Percentiles rank a stretch among this genome's conserved stretches.
Conservation (phyloP, 1,139 yeast genomes). For the Blastobotrys arbuscula region DNA sequence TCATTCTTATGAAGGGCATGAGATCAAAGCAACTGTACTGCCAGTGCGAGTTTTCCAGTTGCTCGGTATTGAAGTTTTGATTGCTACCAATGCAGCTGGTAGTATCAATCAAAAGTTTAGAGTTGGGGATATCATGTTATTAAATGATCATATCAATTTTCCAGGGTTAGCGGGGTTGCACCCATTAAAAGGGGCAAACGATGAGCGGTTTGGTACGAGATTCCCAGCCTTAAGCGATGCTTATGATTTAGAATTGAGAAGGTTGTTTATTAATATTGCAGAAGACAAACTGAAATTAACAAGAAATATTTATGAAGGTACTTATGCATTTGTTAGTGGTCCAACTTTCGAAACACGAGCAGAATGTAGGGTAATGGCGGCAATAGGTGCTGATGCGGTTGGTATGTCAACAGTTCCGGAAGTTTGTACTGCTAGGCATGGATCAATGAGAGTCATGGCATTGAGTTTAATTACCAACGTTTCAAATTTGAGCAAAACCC, state of each 20-base stretch:
- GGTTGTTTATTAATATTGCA: conserved; percentile 43
- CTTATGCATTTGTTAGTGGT: conserved; percentile 80
- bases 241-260: conserved; percentile 67
- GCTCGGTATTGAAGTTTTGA: conserved; percentile 54
- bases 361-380: conserved; percentile 69
- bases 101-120: conserved; percentile 61
- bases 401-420: conserved; percentile 99
- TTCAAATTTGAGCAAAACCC: conserved; percentile 70
- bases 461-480: conserved; percentile 81
- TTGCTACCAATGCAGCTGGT: conserved; percentile 94
- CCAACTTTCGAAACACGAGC: conserved; percentile 95
- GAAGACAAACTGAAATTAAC: conserved; percentile 45
- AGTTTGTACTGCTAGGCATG: conserved; percentile 85
- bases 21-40: conserved; percentile 72
- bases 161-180: conserved; percentile 89
- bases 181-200: conserved; percentile 84
- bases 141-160: conserved; percentile 80
- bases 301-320: conserved; percentile 77
- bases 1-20: conserved; percentile 89
- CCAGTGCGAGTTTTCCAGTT: conserved; percentile 73
- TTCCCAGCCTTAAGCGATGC: conserved; percentile 88
- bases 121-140: conserved; percentile 88
- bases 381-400: conserved; percentile 86
- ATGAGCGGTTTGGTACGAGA: conserved; percentile 75
- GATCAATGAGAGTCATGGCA: conserved; percentile 76